phyloP scores from a whole-genome alignment of 306 rosid genomes.

The Quercus berberidifolia region DNA sequence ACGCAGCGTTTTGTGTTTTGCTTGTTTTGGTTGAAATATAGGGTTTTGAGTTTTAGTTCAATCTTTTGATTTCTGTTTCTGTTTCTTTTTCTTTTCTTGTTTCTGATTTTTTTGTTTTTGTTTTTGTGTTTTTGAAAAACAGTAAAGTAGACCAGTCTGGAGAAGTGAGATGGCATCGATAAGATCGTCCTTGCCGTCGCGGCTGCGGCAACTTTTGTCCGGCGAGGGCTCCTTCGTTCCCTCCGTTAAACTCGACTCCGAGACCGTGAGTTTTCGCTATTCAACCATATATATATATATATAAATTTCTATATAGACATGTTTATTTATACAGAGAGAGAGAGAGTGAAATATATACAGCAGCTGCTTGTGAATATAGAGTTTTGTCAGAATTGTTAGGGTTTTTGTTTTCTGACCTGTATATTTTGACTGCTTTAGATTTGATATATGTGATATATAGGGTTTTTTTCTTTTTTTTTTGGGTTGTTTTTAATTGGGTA shows the following conservation, averaged over 20 bases:
- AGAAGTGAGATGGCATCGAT: conserved; percentile 75
- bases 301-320: not conserved
- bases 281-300: not conserved
- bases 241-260: conserved; percentile 77
- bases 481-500: not conserved
- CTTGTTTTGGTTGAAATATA: conserved; percentile 10
- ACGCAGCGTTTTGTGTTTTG: not conserved
- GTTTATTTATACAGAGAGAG: not conserved
- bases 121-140: conserved; percentile 11
- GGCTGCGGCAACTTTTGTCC: conserved; percentile 89
- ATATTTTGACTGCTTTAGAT: not conserved
- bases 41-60: conserved; percentile 4
- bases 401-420: conserved; percentile 16
- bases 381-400: conserved; percentile 6
- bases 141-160: conserved; percentile 66
- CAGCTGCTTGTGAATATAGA: not conserved
- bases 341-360: too few relatives aligned
- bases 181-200: conserved; percentile 92
- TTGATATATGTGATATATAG: not conserved
- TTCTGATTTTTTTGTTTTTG: not conserved
- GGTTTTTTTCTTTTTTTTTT: not conserved
- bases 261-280: conserved; percentile 58
- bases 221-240: conserved; percentile 85
- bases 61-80: conserved; percentile 8
- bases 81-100: conserved; percentile 20